Evolutionary conservation across 192 early-diverging fungal genomes (phyloP), one percentile per base, ranked within the genome.

Genomic region (Lobosporangium transversale): DNA sequence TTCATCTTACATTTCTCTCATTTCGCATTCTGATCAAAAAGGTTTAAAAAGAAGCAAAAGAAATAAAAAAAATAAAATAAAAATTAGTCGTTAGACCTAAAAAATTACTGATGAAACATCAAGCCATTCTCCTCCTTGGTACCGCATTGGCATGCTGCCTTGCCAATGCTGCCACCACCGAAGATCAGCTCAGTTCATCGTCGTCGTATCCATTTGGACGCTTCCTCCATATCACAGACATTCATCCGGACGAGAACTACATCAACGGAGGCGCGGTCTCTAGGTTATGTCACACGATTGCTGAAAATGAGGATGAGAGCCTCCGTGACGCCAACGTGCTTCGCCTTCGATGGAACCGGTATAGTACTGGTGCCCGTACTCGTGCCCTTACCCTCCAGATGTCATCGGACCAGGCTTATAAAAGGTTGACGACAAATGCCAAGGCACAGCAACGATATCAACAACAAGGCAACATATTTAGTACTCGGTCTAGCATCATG

Each of bases 201-300:
- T 14, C 14, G 37, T 40, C 37, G 37, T 14, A n/a, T n/a, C n/a
- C n/a, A n/a, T n/a, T n/a, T n/a, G 89, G 90, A 12, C 78, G 79
- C 14, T 92, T 87, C 57, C 47, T 92, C 37, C 91, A 92, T 59
- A 88, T 92, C n/a, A 91, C 87, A 4, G 89, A 92, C 52, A 68
- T 92, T 23, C 91, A 92, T 73, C 69, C 61, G 17, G 85, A 88
- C 63, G 73, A 70, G 23, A 53, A 74, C 58, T 92, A 90, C 67
- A 4, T 49, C 0, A 50, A 62, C 7, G 88, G 89, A 17, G 78
- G 85, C 0, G 87, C 85, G 5, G 60, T 84, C 1, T 76, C 81
- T 45, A 83, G 86, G 14, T 81, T 85, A n/a, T 90, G 91, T 78
- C 91, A 89, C 62, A 60, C 52, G 4, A 23, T 63, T 21, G 23